Evolutionary conservation across 1,284 basidiomycete genomes (phyloP).

Genomic region (Cutaneotrichosporon arboriforme): DNA sequence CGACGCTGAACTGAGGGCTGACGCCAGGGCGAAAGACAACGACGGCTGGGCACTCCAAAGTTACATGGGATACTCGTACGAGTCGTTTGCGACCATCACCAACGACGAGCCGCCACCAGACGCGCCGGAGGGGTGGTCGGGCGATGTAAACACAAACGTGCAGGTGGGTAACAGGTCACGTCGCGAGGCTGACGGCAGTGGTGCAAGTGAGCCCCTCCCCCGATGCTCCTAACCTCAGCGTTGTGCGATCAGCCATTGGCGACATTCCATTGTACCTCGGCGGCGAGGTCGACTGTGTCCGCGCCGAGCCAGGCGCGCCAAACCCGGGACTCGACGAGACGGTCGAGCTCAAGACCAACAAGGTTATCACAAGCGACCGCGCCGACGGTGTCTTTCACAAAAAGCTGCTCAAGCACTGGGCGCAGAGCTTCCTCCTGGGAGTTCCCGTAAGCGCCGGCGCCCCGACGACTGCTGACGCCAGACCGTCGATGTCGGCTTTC

Average conservation of each 20-base stretch:
- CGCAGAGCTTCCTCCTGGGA: conserved; percentile 88
- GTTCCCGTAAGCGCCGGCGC: conserved; percentile 60
- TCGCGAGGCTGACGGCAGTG: conserved; percentile 53
- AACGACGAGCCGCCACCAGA: conserved; percentile 32
- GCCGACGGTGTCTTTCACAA: conserved; percentile 77
- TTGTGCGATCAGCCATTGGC: conserved; percentile 84
- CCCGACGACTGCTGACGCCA: conserved; percentile 37
- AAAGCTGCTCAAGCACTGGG: conserved; percentile 93
- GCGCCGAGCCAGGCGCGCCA: conserved; percentile 33
- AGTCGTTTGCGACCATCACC: conserved; percentile 38
- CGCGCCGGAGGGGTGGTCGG: conserved; percentile 63
- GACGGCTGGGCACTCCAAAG: conserved; percentile 31
- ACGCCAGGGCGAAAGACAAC: conserved; percentile 17
- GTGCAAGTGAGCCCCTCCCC: conserved; percentile 55
- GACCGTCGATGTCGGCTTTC: conserved; percentile 88
- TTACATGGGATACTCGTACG: conserved; percentile 47
- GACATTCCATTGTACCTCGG: conserved; percentile 76
- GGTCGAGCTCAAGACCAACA: conserved; percentile 90
- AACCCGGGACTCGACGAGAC: conserved; percentile 50
- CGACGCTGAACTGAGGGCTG: not conserved
- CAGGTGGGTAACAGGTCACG: conserved; percentile 45
- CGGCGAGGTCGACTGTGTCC: conserved; percentile 91
- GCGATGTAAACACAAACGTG: conserved; percentile 85
- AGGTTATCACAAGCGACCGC: conserved; percentile 62
- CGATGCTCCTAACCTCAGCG: conserved; percentile 40